Base-by-base conservation (phyloP, 306 rosid species). In the Fagus sylvatica region DNA sequence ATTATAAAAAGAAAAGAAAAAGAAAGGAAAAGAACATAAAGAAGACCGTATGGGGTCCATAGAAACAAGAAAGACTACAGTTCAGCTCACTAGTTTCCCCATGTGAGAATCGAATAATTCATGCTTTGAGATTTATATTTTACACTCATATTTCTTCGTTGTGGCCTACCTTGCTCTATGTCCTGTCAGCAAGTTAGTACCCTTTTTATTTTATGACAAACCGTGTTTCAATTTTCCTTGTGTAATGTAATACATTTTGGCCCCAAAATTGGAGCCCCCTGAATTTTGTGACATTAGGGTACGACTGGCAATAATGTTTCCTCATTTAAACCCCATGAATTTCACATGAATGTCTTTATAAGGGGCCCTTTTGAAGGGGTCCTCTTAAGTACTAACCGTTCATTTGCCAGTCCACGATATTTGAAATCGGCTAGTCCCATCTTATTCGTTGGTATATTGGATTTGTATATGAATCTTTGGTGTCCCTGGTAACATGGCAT, bases 31-130 rank as follows among this genome's bases (percentile, higher is more conserved):
- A 72, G 77, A 82, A 77, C 70, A 85, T 74, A 71, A 78, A 83
- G 75, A 79, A 62, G 48, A 15, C 1, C 34, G 80, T 22, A 22
- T 82, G 84, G 94, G 85, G 80, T 74, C 86, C 86, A 74, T 69
- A 33, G 73, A 70, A 64, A 78, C 78, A 75, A 73, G 79, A 59
- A 10, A 76, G 80, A 78, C 42, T 73, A 86, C 93, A 85, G 88
- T 85, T 85, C 75, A 87, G 81, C 90, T 74, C 76, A 66, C 87
- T 89, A 87, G 87, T 82, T 87, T 79, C 76, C 78, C 91, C 93
- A 89, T 89, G 94, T 93, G 95, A 54, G 82, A 79, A 82, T 82
- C 87, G 68, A 80, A 72, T 80, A 84, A 57, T 81, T 15, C 59
- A 46, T 48, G 76, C 59, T 72, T 71, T 74, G 56, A 43, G 77